Evolutionary conservation across 768 basidiomycete species (phyloP).

Genomic region (Auricularia sp.): DNA sequence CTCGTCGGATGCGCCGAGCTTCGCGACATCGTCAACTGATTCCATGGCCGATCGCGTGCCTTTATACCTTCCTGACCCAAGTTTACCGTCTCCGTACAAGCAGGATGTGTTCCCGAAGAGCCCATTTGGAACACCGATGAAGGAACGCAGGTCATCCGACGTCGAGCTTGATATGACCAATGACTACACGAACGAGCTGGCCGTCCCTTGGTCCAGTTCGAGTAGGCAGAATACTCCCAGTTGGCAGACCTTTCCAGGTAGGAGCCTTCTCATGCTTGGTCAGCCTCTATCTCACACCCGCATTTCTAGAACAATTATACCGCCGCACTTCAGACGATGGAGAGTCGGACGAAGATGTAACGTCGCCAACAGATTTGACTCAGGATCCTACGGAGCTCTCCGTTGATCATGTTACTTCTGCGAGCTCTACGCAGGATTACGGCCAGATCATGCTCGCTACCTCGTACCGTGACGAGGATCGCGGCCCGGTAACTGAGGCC

Average conservation of each 20-base stretch:
- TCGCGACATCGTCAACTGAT: constrained; percentile 4
- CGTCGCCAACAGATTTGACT: background rate
- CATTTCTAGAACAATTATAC: background rate
- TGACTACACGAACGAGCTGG: background rate
- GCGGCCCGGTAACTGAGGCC: background rate
- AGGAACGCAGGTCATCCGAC: constrained; percentile 27
- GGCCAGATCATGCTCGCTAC: background rate
- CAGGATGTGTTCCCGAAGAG: constrained; percentile 56
- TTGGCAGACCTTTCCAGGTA: background rate
- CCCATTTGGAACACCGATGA: constrained; percentile 62
- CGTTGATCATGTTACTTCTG: background rate
- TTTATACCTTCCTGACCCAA: constrained; percentile 32
- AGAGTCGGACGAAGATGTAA: background rate
- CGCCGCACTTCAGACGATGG: background rate
- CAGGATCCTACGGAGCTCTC: background rate
- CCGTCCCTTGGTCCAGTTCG: background rate
- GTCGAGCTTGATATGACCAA: background rate
- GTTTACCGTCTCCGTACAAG: constrained; percentile 35
- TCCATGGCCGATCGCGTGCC: constrained; percentile 28
- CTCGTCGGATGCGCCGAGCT: constrained; percentile 42
- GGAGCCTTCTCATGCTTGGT: background rate
- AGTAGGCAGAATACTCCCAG: background rate
- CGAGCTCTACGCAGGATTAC: background rate
- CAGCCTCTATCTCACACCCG: background rate
- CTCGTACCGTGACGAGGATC: background rate